phyloP scores from a whole-genome alignment of 208 protist genomes.

The Acanthamoeba triangularis region DNA sequence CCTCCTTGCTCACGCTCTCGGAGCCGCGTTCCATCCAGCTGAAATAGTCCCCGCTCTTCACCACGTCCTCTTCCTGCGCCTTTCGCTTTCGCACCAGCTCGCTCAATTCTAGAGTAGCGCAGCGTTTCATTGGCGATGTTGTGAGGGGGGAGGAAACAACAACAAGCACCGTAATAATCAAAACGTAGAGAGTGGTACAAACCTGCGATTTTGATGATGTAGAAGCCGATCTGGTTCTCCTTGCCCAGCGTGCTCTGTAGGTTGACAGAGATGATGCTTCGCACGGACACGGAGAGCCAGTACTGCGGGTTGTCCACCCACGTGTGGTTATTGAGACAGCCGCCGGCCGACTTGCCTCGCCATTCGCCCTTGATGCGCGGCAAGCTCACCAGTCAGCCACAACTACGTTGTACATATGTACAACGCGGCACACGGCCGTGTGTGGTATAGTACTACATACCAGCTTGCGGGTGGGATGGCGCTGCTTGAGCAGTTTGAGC shows the following conservation, averaged over 20 bases:
- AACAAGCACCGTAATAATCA: too few species aligned
- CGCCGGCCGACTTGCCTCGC: conserved; percentile 61
- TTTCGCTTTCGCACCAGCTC: conserved; percentile 60
- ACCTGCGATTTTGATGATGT: conserved; percentile 73
- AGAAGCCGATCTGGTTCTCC: conserved; percentile 58
- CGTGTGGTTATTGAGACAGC: conserved; percentile 33
- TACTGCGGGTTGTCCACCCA: conserved; percentile 69
- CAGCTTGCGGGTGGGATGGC: conserved; percentile 20
- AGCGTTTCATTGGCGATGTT: background rate
- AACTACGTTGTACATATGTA: background rate
- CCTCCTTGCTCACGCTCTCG: conserved; percentile 56
- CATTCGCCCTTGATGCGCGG: conserved; percentile 38
- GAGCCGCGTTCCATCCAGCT: conserved; percentile 47
- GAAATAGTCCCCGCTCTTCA: conserved; percentile 61
- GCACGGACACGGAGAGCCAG: conserved; percentile 59
- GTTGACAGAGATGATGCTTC: conserved; percentile 50
- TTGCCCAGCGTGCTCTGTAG: conserved; percentile 61
- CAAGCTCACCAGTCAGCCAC: background rate
- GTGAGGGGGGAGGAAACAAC: background rate
- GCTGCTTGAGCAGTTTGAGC: conserved; percentile 69
- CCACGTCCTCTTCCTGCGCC: conserved; percentile 68
- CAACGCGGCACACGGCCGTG: background rate
- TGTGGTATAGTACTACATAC: background rate
- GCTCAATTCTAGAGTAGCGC: conserved; percentile 8
- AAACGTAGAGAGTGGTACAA: background rate